Evolutionary conservation across 228 moss, liverwort and hornwort species (phyloP), one percentile per base, ranked within the genome.

Genomic region (Sphagnum magellanicum): DNA sequence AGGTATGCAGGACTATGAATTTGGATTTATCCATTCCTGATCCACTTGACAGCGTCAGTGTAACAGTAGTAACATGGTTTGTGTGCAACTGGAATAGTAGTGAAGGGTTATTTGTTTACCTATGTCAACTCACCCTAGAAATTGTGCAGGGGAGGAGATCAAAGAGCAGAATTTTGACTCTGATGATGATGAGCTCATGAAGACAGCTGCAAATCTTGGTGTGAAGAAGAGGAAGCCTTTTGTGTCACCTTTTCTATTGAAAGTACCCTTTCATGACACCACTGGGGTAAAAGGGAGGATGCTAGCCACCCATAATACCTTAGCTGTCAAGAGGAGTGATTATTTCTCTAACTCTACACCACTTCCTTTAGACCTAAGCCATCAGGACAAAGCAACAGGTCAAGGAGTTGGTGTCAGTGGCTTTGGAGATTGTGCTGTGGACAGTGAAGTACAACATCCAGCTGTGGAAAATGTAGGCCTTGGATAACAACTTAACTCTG

Each of bases 341-440:
- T 86, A 83, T 67, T 80, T 83, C 74, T 80, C 76, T 80, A 75
- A 74, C 79, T 78, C 77, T 86, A 69, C 68, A 53, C 74, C 72
- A 74, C 72, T 76, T 67, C 70, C 74, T 51, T 75, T 80, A 67
- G 67, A 68, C 67, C 74, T 73, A 64, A 64, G 53, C 14, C 71
- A 51, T 77, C 75, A 77, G 67, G 65, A 67, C 62, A 52, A 68
- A 5, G 57, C 71, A 73, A 55, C 12, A 12, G 55, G 12, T 32
- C 61, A 61, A 61, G 4, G 8, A 46, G 46, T 16, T 80, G 72
- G 75, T 69, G 75, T 46, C 52, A 15, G 51, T 80, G 73, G 70
- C 71, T 60, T 77, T 78, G 82, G 78, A 83, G 83, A 83, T 86
- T 50, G 72, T 53, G 64, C 15, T 7, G 10, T 59, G 76, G 70